phyloP scores from a whole-genome alignment of 1,284 basidiomycete genomes.

The Thelephora terrestris region DNA sequence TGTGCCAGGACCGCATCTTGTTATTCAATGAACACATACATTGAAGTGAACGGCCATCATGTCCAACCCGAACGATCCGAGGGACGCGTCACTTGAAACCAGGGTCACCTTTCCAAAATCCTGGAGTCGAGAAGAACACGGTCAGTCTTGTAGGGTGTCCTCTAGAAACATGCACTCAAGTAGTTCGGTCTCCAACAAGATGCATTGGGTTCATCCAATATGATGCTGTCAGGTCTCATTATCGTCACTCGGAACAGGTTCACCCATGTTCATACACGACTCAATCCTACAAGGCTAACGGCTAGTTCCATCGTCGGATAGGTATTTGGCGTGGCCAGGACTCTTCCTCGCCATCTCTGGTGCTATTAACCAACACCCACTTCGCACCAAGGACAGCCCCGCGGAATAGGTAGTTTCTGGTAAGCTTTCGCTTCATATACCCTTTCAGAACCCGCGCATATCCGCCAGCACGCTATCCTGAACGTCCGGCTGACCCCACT shows the following conservation, averaged over 20 bases:
- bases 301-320: slow-evolving; percentile 25
- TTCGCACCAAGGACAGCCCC: slow-evolving; percentile 57
- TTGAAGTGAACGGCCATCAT: slow-evolving; percentile 7
- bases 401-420: slow-evolving; percentile 31
- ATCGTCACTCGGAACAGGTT: slow-evolving; percentile 73
- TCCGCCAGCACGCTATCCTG: too few relatives aligned
- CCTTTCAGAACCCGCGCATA: background rate
- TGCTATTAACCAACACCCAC: slow-evolving; percentile 57
- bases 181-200: background rate
- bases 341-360: slow-evolving; percentile 52
- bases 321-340: slow-evolving; percentile 57
- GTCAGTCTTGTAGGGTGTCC: slow-evolving; percentile 26
- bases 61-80: slow-evolving; percentile 38
- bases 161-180: background rate
- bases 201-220: slow-evolving; percentile 15
- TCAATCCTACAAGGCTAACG: slow-evolving; percentile 5
- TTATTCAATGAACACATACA: background rate
- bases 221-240: slow-evolving; percentile 67
- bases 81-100: slow-evolving; percentile 50
- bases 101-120: slow-evolving; percentile 47
- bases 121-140: slow-evolving; percentile 48
- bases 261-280: slow-evolving; percentile 12
- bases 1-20: background rate
- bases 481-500: background rate
- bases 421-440: background rate